These are phyloP conservation scores for Cyberlindnera samutprakarnensis DNA, from an alignment of 805 yeast genomes.

Conservation along the genomic window DNA sequence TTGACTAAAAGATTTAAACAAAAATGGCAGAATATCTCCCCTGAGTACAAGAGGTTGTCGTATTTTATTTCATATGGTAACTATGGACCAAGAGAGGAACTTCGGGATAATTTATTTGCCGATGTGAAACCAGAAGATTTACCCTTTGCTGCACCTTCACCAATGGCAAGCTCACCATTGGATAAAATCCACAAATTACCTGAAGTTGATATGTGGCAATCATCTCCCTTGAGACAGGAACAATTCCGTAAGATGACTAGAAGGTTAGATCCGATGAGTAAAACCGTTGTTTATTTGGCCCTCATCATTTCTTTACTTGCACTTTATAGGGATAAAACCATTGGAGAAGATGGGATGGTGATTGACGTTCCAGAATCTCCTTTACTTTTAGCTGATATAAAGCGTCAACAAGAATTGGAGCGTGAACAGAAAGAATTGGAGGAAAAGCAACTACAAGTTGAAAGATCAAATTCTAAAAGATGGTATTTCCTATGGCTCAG, in stretches of 20 bases:
- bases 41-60: conserved; percentile 44
- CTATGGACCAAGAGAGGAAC: conserved; percentile 61
- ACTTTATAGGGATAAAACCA: conserved; percentile 44
- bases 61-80: conserved; percentile 62
- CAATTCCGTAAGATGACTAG: conserved; percentile 39
- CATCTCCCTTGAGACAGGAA: conserved; percentile 34
- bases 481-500: conserved; percentile 24
- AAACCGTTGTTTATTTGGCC: conserved; percentile 42
- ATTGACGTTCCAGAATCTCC: conserved; percentile 31
- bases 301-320: conserved; percentile 43
- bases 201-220: conserved; percentile 32
- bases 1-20: conserved; percentile 39
- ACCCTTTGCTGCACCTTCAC: conserved; percentile 42
- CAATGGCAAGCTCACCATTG: conserved; percentile 5
- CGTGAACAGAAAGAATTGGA: conserved; percentile 8
- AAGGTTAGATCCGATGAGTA: conserved; percentile 50
- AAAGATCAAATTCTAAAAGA: conserved; percentile 3
- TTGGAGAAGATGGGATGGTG: conserved; percentile 33
- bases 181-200: conserved; percentile 26
- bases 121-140: conserved; percentile 47
- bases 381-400: conserved; percentile 31
- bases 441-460: conserved; percentile 4
- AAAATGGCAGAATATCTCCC: conserved; percentile 47
- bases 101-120: conserved; percentile 37
- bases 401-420: conserved; percentile 15